Conservation (phyloP, 768 basidiomycete species). For the Termitomyces sp. region DNA sequence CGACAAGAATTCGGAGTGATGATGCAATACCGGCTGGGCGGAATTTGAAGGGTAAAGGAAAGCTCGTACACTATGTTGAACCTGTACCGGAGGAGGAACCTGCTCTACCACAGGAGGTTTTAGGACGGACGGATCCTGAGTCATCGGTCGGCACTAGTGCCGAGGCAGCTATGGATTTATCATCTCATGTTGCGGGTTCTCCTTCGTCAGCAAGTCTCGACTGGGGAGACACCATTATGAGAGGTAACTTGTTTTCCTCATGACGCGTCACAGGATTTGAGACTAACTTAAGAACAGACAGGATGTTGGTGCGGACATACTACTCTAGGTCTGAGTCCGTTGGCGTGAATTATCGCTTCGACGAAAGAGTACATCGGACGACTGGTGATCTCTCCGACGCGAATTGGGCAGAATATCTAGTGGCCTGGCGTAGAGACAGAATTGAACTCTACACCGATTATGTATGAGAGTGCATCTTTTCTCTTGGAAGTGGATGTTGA, state of each 20-base stretch:
- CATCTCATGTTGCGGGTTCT: constrained; percentile 5
- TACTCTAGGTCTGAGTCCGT: constrained; percentile 47
- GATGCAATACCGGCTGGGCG: constrained; percentile 5
- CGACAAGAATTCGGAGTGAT: constrained; percentile 9
- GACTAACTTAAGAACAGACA: constrained; percentile 42
- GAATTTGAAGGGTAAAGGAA: constrained; percentile 28
- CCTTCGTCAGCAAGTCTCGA: constrained; percentile 18
- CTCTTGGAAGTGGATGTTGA: constrained; percentile 4
- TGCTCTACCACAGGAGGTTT: constrained; percentile 58
- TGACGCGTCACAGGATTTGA: constrained; percentile 3
- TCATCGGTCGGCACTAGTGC: constrained; percentile 59
- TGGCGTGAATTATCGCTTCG: constrained; percentile 43
- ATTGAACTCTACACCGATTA: constrained; percentile 85
- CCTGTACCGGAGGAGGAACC: constrained; percentile 18
- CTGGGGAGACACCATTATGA: constrained; percentile 58
- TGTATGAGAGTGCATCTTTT: constrained; percentile 36
- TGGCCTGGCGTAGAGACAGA: constrained; percentile 72
- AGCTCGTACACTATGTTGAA: constrained; percentile 35
- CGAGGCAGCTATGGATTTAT: constrained; percentile 37
- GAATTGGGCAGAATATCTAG: constrained; percentile 78
- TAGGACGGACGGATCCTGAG: constrained; percentile 49
- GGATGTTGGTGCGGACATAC: constrained; percentile 81
- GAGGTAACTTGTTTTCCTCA: constrained; percentile 43
- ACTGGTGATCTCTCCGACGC: constrained; percentile 56
- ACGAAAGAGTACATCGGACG: constrained; percentile 63